These are phyloP conservation scores for Apiospora sp. DNA, from an alignment of 2,329 filamentous ascomycete species.

Conservation along the genomic window DNA sequence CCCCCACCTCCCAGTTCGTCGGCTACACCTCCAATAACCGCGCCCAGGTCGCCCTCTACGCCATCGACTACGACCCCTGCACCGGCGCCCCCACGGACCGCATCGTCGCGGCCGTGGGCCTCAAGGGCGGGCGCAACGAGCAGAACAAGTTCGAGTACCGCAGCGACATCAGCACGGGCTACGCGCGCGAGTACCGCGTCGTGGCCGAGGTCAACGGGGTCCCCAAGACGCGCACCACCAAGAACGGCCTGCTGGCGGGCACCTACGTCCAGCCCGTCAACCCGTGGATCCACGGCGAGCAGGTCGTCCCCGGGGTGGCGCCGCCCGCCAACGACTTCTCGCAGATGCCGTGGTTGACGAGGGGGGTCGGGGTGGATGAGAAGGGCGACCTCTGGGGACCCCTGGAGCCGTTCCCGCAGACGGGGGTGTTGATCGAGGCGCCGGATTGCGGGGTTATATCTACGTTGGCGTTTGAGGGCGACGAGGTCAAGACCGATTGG, in stretches of 20 bases:
- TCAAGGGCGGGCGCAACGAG: constrained; percentile 42
- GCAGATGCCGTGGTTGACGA: constrained; percentile 45
- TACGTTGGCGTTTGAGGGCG: constrained; percentile 28
- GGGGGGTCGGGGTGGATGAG: constrained; percentile 45
- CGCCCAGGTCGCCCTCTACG: constrained; percentile 43
- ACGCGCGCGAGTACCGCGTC: constrained; percentile 47
- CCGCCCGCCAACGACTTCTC: constrained; percentile 47
- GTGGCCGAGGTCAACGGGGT: constrained; percentile 45
- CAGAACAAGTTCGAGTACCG: constrained; percentile 49
- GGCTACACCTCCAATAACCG: constrained; percentile 46
- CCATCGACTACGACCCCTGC: constrained; percentile 48
- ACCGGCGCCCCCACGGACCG: constrained; percentile 45
- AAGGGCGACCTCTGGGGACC: constrained; percentile 47
- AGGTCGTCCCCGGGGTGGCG: constrained; percentile 44
- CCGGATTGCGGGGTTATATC: constrained; percentile 29
- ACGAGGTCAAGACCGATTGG: constrained; percentile 32
- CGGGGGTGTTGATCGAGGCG: constrained; percentile 42
- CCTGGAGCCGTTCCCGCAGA: constrained; percentile 48
- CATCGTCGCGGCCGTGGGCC: constrained; percentile 43
- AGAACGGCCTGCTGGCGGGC: constrained; percentile 45
- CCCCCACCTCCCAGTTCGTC: constrained; percentile 36
- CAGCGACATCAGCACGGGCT: constrained; percentile 42
- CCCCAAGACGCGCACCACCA: constrained; percentile 40
- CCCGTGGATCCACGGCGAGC: constrained; percentile 48
- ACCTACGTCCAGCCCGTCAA: constrained; percentile 47